Evolutionary conservation across 352 stramenopile genomes (phyloP).

Genomic region (Phytophthora sp.): DNA sequence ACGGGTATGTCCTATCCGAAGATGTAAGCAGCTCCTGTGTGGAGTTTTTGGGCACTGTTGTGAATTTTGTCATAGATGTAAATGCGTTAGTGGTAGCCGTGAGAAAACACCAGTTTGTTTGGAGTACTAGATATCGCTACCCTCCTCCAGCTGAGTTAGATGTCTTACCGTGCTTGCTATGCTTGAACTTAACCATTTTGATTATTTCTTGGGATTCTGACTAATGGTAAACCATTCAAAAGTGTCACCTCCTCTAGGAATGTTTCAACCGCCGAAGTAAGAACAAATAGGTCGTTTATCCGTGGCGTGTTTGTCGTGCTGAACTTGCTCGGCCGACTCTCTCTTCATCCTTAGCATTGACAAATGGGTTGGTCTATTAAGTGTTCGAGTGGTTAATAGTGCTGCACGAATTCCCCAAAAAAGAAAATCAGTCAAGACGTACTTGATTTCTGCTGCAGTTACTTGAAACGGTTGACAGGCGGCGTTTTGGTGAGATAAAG

Average conservation of each 20-base stretch:
- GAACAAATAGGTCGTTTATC: no score
- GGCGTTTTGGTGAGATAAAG: slow-evolving; percentile 1
- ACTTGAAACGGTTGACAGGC: slow-evolving; percentile 15
- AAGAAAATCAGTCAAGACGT: slow-evolving; percentile 21
- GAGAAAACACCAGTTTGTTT: slow-evolving; percentile 15
- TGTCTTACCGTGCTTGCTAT: no score
- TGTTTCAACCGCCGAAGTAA: no score
- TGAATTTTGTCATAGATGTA: slow-evolving; percentile 27
- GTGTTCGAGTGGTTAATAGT: neutral
- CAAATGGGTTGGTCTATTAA: no score
- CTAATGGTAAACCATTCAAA: no score
- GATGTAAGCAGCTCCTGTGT: slow-evolving; percentile 34
- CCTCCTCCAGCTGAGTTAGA: slow-evolving; percentile 10
- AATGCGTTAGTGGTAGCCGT: slow-evolving; percentile 12
- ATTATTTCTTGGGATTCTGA: no score
- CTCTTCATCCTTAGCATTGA: no score
- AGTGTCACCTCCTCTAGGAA: no score
- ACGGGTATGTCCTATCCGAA: slow-evolving; percentile 53
- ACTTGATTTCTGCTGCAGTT: slow-evolving; percentile 21
- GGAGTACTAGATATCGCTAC: slow-evolving; percentile 17
- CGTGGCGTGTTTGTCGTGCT: no score
- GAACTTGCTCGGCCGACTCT: no score
- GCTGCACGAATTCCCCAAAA: slow-evolving; percentile 7
- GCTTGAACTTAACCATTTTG: no score
- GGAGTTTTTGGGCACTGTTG: neutral